These are phyloP conservation scores for Pelargonium nanum DNA, from an alignment of 345 rosid species.

Conservation along the genomic window DNA sequence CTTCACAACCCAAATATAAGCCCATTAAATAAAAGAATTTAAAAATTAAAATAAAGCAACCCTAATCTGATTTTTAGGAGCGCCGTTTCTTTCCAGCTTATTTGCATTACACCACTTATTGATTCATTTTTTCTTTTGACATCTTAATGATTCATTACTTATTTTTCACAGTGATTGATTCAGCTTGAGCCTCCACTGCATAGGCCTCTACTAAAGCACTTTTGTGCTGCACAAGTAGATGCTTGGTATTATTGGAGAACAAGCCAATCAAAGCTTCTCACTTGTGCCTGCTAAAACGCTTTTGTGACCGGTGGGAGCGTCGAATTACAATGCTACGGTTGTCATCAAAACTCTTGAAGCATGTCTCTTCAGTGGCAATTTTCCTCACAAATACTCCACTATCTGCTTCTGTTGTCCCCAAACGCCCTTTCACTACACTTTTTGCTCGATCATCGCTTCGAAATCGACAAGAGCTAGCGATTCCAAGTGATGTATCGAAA, in stretches of 20 bases:
- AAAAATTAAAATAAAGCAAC: too few species aligned
- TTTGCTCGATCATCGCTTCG: not conserved
- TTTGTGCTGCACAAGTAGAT: too few species aligned
- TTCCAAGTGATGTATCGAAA: constrained; percentile 42
- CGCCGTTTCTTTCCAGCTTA: not conserved
- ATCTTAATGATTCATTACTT: not conserved
- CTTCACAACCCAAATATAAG: too few species aligned
- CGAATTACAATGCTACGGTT: not conserved
- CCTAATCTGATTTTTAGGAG: too few species aligned
- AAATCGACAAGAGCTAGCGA: constrained; percentile 9
- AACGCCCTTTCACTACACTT: not conserved
- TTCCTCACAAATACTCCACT: not conserved
- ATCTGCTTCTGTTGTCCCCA: not conserved
- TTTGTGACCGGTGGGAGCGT: not conserved
- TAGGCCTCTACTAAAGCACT: too few species aligned
- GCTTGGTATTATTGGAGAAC: too few species aligned
- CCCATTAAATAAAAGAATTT: too few species aligned
- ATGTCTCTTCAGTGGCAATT: not conserved
- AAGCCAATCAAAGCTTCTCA: too few species aligned
- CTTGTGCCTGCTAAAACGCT: too few species aligned
- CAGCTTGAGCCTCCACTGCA: not conserved
- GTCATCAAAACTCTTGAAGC: not conserved
- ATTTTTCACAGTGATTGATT: not conserved
- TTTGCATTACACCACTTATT: not conserved
- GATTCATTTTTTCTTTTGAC: not conserved